A percentile compares a stretch with the other conserved stretches of the same genome.
phyloP scores from a whole-genome alignment of 148 eudicot genomes.

The Cornus suecica region DNA sequence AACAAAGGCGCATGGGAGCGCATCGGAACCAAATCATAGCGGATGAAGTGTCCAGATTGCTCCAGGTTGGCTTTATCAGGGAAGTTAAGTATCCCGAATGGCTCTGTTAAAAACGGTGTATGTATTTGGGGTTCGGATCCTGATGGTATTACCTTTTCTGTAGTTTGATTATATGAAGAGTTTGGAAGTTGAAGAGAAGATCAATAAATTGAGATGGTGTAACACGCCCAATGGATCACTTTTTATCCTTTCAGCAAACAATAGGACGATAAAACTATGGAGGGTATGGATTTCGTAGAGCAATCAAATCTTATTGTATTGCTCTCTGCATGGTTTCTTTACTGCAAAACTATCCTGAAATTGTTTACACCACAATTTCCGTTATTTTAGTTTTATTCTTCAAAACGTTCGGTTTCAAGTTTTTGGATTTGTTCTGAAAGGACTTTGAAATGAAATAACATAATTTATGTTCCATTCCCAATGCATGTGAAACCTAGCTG shows the following conservation, averaged over 20 bases:
- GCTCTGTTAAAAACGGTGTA: conserved; percentile 4
- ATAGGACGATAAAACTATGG: conserved; percentile 70
- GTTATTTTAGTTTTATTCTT: background rate
- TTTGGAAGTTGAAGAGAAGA: conserved; percentile 66
- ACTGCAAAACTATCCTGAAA: background rate
- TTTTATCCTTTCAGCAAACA: conserved; percentile 61
- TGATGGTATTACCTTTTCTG: conserved; percentile 18
- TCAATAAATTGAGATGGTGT: conserved; percentile 66
- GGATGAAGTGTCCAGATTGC: too few relatives aligned
- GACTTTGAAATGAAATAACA: background rate
- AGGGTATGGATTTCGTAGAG: conserved; percentile 38
- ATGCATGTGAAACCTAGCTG: background rate
- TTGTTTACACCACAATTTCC: background rate
- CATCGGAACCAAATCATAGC: too few relatives aligned
- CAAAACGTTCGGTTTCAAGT: background rate
- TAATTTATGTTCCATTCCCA: background rate
- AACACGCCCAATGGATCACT: conserved; percentile 38
- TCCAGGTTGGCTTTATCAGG: too few relatives aligned
- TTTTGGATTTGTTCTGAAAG: background rate
- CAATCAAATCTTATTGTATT: background rate
- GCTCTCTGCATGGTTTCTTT: background rate
- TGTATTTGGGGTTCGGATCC: conserved; percentile 12
- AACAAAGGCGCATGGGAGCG: too few relatives aligned
- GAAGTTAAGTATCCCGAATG: too few relatives aligned
- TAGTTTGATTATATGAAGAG: conserved; percentile 78